Base-by-base conservation (phyloP, 2,329 filamentous ascomycete species). In the Fusarium ambrosium region DNA sequence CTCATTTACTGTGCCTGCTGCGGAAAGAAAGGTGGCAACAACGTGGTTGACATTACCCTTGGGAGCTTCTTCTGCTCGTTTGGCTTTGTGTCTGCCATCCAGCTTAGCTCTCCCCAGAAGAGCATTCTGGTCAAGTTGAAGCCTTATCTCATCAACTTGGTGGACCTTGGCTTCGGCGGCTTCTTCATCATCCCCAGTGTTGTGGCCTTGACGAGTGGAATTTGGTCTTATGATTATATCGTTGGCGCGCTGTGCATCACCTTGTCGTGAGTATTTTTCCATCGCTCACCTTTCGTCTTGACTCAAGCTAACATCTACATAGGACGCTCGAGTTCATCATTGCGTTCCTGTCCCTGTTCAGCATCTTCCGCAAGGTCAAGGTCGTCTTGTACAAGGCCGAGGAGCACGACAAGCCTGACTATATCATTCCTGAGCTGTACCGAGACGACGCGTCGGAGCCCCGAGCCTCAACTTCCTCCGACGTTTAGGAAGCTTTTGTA, bases 21-120 rank as follows among this genome's bases (percentile, higher is more conserved):
- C 59, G n/a, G 51, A 34, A 48, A 37, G 36, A 27, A 18, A 16
- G 22, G 24, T n/a, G 53, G 69, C 60, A 72, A 72, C 27, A 55
- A 32, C 18, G 48, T 55, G 36, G 75, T 79, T 55, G 75, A 79
- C 34, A 48, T 79, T 34, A 72, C 62, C n/a, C 53, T 79, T n/a
- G 77, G 76, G 7, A 68, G 59, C 45, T 77, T 77, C 9, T 69
- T 74, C 13, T 78, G 73, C 24, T 71, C 69, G 14, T 69, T 69
- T 20, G 77, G 73, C 8, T 39, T 59, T 6, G 22, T 27, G 14
- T 59, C 56, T 13, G 22, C 56, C 2, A 39, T 27, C 56, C 36
- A n/a, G 20, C 16, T 39, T 11, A 36, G 34, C 6, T 27, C 56
- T 10, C 48, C 48, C 24, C 22, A 59, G 36, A 59, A 4, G 56